phyloP scores from a whole-genome alignment of 306 rosid species.

The Dalbergia cochinchinensis region DNA sequence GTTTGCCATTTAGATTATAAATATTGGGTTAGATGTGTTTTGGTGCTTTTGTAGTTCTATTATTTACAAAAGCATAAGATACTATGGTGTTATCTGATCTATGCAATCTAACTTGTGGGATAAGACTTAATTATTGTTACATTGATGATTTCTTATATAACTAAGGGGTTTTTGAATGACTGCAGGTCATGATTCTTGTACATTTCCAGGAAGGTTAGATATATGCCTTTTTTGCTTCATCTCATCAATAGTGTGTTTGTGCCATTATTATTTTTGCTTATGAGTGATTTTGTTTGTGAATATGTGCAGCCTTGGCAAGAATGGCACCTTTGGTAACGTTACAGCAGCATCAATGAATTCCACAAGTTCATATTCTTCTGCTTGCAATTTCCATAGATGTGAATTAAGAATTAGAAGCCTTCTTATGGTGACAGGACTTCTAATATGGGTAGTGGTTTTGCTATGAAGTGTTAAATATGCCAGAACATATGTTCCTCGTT shows the following conservation, averaged over 20 bases:
- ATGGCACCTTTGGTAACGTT: slow-evolving; percentile 60
- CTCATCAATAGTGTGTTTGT: slow-evolving; percentile 19
- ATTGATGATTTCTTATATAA: too few relatives aligned
- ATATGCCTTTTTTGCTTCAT: slow-evolving; percentile 32
- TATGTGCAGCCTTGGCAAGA: slow-evolving; percentile 70
- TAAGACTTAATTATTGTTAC: too few relatives aligned
- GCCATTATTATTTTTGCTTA: slow-evolving; percentile 6
- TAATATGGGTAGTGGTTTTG: slow-evolving; percentile 58
- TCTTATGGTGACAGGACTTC: slow-evolving; percentile 53
- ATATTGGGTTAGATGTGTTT: neutral
- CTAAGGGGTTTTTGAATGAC: slow-evolving; percentile 2
- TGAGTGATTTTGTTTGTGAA: slow-evolving; percentile 29
- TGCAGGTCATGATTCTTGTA: slow-evolving; percentile 82
- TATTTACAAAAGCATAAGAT: neutral
- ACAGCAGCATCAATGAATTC: slow-evolving; percentile 83
- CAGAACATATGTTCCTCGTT: slow-evolving; percentile 32
- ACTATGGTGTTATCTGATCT: too few relatives aligned
- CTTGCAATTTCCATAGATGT: slow-evolving; percentile 37
- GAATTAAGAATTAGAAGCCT: slow-evolving; percentile 57
- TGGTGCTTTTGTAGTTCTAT: neutral
- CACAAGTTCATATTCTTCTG: slow-evolving; percentile 66
- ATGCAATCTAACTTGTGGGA: too few relatives aligned
- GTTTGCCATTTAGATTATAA: neutral
- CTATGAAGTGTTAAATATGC: slow-evolving; percentile 45
- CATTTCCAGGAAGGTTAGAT: slow-evolving; percentile 70